Evolutionary conservation across 805 yeast species (phyloP), one percentile per base, ranked within the genome.

Genomic region (Lachancea sp.): DNA sequence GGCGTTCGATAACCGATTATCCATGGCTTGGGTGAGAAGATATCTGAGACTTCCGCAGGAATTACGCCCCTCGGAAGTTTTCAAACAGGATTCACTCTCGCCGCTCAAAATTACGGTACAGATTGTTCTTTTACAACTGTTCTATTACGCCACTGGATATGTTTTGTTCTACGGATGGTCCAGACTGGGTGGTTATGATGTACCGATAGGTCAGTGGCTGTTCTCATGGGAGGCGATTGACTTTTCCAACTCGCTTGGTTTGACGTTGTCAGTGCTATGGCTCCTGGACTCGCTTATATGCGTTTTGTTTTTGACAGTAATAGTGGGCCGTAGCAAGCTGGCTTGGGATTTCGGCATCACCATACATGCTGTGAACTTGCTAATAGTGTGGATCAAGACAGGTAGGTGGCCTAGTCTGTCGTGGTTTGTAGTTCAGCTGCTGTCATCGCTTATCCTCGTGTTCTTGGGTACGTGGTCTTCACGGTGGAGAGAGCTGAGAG

Each of bases 341-440:
- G 98, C 97, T 0, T 85, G 96, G 85, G 99, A 91, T 66, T 91
- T 93, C 68, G 96, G 96, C 10, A 59, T 91, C n/a, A 93, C 99
- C 0, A 78, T 91, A 13, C 96, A 93, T 63, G 78, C 84, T 18
- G 75, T 93, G 41, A 83, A 91, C 65, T 64, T 91, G 19, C 42
- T 80, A 2, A 79, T 87, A 2, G 86, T 80, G 0, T 80, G 86
- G 79, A 48, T 77, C 1, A 79, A 78, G 51, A 72, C 86, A 1
- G 75, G 78, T 0, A 71, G 73, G 26, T 75, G 91, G 50, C 99
- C 99, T 0, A 77, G 81, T 29, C 50, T 84, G 5, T 70, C 82
- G 40, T 91, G 98, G 98, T 87, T 97, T 91, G 60, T 77, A 17
- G 65, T 89, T 37, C 97, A 90, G 62, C 54, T 78, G 0, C 62